These are phyloP conservation scores for Piloderma croceum DNA, from an alignment of 768 basidiomycete genomes.

Conservation along the genomic window DNA sequence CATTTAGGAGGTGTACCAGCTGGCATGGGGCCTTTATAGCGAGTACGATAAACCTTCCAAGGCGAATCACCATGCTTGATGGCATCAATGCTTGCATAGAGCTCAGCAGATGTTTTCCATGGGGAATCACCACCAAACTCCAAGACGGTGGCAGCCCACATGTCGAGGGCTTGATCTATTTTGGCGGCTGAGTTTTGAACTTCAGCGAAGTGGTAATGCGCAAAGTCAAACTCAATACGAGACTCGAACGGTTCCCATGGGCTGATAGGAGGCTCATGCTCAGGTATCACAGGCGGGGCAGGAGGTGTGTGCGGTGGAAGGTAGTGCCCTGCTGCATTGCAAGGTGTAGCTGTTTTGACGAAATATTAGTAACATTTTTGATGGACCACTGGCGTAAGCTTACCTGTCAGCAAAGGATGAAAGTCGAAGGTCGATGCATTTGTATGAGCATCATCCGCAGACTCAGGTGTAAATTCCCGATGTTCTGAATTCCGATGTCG, in stretches of 20 bases:
- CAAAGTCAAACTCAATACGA: constrained; percentile 10
- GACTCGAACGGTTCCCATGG: constrained; percentile 10
- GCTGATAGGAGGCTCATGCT: too few species aligned
- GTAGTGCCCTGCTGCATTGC: constrained; percentile 7
- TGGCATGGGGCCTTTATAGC: constrained; percentile 7
- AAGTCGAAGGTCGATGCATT: too few species aligned
- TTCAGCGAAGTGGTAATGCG: constrained; percentile 13
- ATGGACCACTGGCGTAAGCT: too few species aligned
- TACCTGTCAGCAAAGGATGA: too few species aligned
- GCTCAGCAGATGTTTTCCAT: constrained; percentile 4
- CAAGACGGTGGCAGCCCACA: constrained; percentile 10
- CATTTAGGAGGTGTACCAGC: constrained; percentile 12
- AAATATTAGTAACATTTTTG: too few species aligned
- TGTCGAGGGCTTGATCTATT: constrained; percentile 10
- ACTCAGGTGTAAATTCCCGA: too few species aligned
- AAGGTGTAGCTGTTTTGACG: constrained; percentile 4
- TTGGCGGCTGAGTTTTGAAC: constrained; percentile 9
- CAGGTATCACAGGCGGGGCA: background rate
- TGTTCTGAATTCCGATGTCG: too few species aligned
- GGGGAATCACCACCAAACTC: constrained; percentile 4
- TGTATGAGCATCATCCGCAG: too few species aligned
- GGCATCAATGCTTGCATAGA: constrained; percentile 16
- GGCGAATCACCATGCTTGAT: constrained; percentile 14
- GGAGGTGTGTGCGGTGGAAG: background rate
- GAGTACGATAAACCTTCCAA: constrained; percentile 12